phyloP scores from a whole-genome alignment of 2,329 filamentous ascomycete species.

The Pyrenophora seminiperda region DNA sequence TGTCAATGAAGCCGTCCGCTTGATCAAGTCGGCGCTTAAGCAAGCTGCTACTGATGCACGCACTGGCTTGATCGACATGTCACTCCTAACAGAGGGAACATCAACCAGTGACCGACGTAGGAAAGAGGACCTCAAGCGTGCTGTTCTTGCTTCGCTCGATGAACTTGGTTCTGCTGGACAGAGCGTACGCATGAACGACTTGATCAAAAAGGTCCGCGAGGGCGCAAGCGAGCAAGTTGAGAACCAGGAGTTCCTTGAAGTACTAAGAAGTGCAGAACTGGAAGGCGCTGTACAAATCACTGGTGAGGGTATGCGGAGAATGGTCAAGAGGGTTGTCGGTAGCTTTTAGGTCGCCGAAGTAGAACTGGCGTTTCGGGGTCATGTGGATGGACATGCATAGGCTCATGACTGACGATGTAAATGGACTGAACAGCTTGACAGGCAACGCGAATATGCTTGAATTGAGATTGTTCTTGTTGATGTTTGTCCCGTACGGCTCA shows the following conservation, averaged over 20 bases:
- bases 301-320: constrained; percentile 84
- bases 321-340: constrained; percentile 70
- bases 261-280: constrained; percentile 77
- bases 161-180: constrained; percentile 68
- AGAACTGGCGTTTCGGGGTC: background rate
- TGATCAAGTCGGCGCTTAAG: constrained; percentile 94
- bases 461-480: too few relatives aligned
- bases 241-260: constrained; percentile 79
- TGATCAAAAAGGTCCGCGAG: constrained; percentile 73
- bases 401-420: too few relatives aligned
- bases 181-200: constrained; percentile 76
- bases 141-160: constrained; percentile 75
- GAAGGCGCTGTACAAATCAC: constrained; percentile 81
- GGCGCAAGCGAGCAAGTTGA: constrained; percentile 65
- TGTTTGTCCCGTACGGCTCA: too few relatives aligned
- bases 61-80: constrained; percentile 95
- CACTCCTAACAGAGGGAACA: constrained; percentile 90
- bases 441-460: too few relatives aligned
- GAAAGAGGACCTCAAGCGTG: constrained; percentile 82
- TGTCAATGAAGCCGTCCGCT: constrained; percentile 85
- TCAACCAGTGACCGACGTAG: constrained; percentile 83
- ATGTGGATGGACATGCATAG: too few relatives aligned
- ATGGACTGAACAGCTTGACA: too few relatives aligned
- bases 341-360: constrained; percentile 24
- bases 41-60: constrained; percentile 94